Evolutionary conservation across 495 filamentous ascomycete species (phyloP).

Genomic region (Hypoxylon fragiforme): DNA sequence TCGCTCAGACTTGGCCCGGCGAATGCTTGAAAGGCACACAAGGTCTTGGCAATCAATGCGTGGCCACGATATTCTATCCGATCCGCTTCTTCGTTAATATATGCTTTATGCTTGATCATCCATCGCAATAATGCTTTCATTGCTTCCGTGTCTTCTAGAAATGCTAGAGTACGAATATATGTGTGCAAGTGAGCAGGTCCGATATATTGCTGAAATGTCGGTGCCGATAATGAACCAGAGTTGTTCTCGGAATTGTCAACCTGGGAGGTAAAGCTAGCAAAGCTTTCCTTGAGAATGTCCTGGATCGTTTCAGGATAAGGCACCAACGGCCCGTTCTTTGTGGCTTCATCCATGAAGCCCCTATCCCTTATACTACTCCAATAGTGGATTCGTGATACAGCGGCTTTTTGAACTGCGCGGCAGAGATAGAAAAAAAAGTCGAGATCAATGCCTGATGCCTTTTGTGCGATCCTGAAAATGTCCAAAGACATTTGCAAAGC

Average conservation of each 20-base stretch:
- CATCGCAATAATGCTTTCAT: conserved; percentile 46
- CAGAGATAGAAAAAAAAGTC: conserved; percentile 34
- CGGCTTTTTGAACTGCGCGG: conserved; percentile 30
- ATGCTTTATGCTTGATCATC: conserved; percentile 34
- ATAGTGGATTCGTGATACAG: conserved; percentile 20
- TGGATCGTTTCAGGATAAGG: conserved; percentile 3
- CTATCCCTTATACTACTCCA: no score
- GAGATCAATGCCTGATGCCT: conserved; percentile 18
- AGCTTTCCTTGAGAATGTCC: conserved; percentile 8
- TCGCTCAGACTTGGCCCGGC: conserved; percentile 29
- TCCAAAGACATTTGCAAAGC: conserved; percentile 24
- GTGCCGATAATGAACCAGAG: background rate
- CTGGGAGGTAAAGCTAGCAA: conserved; percentile 17
- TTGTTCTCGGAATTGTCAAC: background rate
- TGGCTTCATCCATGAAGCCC: background rate
- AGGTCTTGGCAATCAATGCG: conserved; percentile 34
- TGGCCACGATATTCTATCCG: conserved; percentile 32
- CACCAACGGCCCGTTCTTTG: background rate
- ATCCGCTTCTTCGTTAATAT: conserved; percentile 41
- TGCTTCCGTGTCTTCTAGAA: conserved; percentile 36
- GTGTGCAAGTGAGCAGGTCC: conserved; percentile 35
- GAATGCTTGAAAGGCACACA: conserved; percentile 41
- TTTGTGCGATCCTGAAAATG: conserved; percentile 11
- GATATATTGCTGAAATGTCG: conserved; percentile 31
- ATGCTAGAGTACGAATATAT: conserved; percentile 46